Evolutionary conservation across 2,329 filamentous ascomycete genomes (phyloP), one percentile per base, ranked within the genome.

Genomic region (Penicillium frequentans): DNA sequence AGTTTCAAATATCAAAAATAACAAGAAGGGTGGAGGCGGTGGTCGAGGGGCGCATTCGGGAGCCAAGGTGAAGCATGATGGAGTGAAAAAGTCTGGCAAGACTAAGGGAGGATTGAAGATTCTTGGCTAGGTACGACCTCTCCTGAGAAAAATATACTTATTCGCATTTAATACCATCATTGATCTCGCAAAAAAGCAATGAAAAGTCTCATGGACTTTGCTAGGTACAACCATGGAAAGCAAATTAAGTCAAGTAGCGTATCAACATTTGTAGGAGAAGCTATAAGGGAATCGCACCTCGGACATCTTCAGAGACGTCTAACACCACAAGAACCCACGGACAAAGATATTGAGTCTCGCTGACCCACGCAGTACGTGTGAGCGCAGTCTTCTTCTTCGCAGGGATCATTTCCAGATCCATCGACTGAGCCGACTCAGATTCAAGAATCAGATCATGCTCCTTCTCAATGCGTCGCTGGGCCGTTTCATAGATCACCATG

Each of bases 1-100:
- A 5, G 82, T 87, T 13, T 83, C 82, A n/a, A 87, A 88, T 61
- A 81, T 83, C 24, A 49, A 57, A 21, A 57, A 46, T 24, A n/a
- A 49, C 42, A 52, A 81, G 65, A 72, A 75, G 24, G 66, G 67
- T 27, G 65, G 66, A 9, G 64, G 64, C 29, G 70, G 68, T 35
- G 66, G 64, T 26, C 67, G 68, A 29, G 68, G 69, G 51, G 67
- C 70, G 53, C 64, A 74, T 70, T 67, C 74, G 63, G 71, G 72
- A 64, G 64, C 68, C 39, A 77, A 83, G 54, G 71, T 72, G n/a
- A 73, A 74, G 59, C 70, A 76, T 6, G 76, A 75, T 50, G 77
- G 77, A 5, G 66, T 79, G 50, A 79, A 78, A 65, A 79, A 79
- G 63, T 68, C 73, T 5, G 70, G 72, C 11, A 79, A 80, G 67